These are phyloP conservation scores for Tranzscheliella williamsii DNA, from an alignment of 1,284 basidiomycete species.

Conservation along the genomic window DNA sequence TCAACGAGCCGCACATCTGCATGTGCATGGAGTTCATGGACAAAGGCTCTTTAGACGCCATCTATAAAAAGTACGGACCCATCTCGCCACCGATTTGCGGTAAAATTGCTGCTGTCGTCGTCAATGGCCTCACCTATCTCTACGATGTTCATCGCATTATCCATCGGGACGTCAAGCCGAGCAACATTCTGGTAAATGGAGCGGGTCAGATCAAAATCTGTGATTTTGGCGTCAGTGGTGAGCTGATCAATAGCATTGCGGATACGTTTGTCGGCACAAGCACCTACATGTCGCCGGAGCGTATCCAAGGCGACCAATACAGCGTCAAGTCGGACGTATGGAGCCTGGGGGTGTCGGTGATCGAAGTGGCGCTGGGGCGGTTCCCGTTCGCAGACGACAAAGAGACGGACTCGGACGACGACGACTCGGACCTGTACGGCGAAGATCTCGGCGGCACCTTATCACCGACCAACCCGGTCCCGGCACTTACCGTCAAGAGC, in stretches of 20 bases:
- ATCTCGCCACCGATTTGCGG: slow-evolving; percentile 87
- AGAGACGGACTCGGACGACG: slow-evolving; percentile 25
- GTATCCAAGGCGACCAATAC: slow-evolving; percentile 96
- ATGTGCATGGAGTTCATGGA: slow-evolving; percentile 99
- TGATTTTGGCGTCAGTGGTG: slow-evolving; percentile 97
- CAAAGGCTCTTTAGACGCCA: slow-evolving; percentile 73
- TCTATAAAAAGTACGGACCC: slow-evolving; percentile 89
- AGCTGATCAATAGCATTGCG: slow-evolving; percentile 97
- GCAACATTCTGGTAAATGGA: slow-evolving; percentile 93
- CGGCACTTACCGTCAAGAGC: slow-evolving; percentile 7
- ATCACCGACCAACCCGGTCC: slow-evolving; percentile 44
- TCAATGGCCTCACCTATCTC: slow-evolving; percentile 92
- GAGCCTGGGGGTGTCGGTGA: slow-evolving; percentile 92
- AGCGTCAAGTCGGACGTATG: slow-evolving; percentile 97
- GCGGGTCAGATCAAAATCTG: slow-evolving; percentile 95
- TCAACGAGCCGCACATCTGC: slow-evolving; percentile 94
- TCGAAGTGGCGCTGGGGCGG: slow-evolving; percentile 88
- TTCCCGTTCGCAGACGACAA: slow-evolving; percentile 72
- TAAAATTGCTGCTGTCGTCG: slow-evolving; percentile 86
- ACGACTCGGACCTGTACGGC: slow-evolving; percentile 14
- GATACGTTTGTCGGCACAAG: slow-evolving; percentile 98
- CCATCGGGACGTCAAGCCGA: slow-evolving; percentile 98
- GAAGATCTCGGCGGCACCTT: slow-evolving; percentile 50
- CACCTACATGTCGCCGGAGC: slow-evolving; percentile 99
- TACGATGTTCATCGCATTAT: slow-evolving; percentile 99